These are phyloP conservation scores for Echites panduratus DNA, from an alignment of 257 asterid genomes.

Conservation along the genomic window DNA sequence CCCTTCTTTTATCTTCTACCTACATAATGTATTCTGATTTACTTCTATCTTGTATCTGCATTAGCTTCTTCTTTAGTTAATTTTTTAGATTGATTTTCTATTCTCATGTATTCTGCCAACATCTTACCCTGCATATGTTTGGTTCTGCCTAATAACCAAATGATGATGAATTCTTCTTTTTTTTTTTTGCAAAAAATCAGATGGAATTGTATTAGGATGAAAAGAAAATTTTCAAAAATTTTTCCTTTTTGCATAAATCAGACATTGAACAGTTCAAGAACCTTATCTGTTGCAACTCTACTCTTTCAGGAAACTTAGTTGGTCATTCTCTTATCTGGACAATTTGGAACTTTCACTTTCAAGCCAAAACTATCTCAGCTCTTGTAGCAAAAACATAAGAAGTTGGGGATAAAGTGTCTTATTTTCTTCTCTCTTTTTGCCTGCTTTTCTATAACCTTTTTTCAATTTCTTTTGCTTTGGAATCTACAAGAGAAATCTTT, in stretches of 20 bases:
- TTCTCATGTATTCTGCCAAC: no score
- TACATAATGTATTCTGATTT: no score
- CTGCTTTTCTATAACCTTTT: neutral
- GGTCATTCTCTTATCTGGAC: slow-evolving; percentile 21
- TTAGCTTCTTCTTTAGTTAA: no score
- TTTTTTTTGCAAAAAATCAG: neutral
- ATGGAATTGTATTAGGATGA: neutral
- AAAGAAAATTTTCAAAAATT: neutral
- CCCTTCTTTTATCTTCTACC: no score
- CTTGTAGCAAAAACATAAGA: slow-evolving; percentile 28
- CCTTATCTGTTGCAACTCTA: neutral
- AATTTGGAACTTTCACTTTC: slow-evolving; percentile 15
- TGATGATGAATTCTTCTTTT: no score
- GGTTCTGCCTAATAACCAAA: no score
- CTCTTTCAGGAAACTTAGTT: neutral
- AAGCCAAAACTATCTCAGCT: slow-evolving; percentile 18
- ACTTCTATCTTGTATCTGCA: no score
- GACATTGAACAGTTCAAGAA: neutral
- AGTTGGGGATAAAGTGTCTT: slow-evolving; percentile 24
- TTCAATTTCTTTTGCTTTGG: neutral
- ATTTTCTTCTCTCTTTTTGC: slow-evolving; percentile 19
- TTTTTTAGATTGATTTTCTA: no score
- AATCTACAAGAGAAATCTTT: neutral
- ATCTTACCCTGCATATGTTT: no score
- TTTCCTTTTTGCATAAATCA: neutral